These are phyloP conservation scores for Oryza meyeriana DNA, from an alignment of 176 grass and related monocot genomes.

Conservation along the genomic window DNA sequence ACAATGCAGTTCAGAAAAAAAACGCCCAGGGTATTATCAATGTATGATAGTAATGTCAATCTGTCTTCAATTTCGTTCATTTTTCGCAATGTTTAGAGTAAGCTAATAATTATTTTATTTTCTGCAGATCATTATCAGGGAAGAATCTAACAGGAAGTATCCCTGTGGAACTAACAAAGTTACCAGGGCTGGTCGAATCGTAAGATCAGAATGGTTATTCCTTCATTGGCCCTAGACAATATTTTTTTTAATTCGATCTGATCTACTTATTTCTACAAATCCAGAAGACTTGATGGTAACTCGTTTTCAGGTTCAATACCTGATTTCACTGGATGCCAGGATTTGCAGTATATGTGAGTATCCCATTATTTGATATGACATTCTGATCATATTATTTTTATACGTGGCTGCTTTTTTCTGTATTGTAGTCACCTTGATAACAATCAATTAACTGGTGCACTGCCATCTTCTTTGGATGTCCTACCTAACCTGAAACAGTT, in stretches of 20 bases:
- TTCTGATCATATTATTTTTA: conserved; percentile 7
- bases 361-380: not conserved
- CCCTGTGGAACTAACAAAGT: conserved; percentile 15
- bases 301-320: conserved; percentile 73
- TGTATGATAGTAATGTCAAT: conserved; percentile 46
- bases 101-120: conserved; percentile 5
- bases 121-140: conserved; percentile 47
- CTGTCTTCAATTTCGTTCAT: conserved; percentile 3
- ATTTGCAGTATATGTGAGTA: conserved; percentile 83
- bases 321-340: conserved; percentile 70
- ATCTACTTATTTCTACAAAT: conserved; percentile 19
- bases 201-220: conserved; percentile 51
- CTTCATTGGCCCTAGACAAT: not conserved
- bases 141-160: conserved; percentile 78
- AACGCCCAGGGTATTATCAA: conserved; percentile 56
- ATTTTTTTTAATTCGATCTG: conserved; percentile 10
- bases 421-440: conserved; percentile 76
- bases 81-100: not conserved
- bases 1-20: conserved; percentile 71
- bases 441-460: conserved; percentile 59
- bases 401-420: conserved; percentile 3
- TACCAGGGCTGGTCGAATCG: conserved; percentile 68
- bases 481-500: conserved; percentile 81
- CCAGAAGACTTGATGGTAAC: conserved; percentile 69
- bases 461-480: conserved; percentile 67